These are phyloP conservation scores for Penicillium sp. DNA, from an alignment of 2,329 filamentous ascomycete genomes.

Conservation along the genomic window DNA sequence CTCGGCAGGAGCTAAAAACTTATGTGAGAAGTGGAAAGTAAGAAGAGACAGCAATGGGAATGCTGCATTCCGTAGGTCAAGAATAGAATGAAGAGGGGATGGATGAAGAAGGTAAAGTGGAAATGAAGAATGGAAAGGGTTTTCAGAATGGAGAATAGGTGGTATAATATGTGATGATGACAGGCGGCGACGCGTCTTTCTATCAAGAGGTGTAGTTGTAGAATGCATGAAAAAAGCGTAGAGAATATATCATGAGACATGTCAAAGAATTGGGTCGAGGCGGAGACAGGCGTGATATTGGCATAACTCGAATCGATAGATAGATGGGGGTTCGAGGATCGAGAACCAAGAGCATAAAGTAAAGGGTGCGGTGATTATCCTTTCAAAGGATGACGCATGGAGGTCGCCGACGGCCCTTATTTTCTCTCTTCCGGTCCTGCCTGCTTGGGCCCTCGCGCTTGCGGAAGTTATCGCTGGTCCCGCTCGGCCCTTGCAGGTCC, in stretches of 20 bases:
- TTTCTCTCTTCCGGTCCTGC: conserved; percentile 44
- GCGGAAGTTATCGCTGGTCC: conserved; percentile 37
- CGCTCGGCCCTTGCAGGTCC: conserved; percentile 56
- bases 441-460: conserved; percentile 45
- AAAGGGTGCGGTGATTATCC: conserved; percentile 10
- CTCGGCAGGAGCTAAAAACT: neutral
- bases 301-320: conserved; percentile 29
- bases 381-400: conserved; percentile 49
- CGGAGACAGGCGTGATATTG: conserved; percentile 30
- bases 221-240: conserved; percentile 37
- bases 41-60: neutral
- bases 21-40: neutral
- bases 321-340: conserved; percentile 4
- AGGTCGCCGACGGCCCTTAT: conserved; percentile 40
- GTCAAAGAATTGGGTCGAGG: conserved; percentile 38
- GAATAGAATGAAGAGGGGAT: conserved; percentile 1
- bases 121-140: conserved; percentile 22
- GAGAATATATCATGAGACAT: conserved; percentile 32
- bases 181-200: conserved; percentile 28
- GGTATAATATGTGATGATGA: conserved; percentile 28
- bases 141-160: conserved; percentile 22
- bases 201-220: conserved; percentile 37
- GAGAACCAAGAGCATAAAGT: conserved; percentile 15
- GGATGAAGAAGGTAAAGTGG: conserved; percentile 11
- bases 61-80: neutral